These are phyloP conservation scores for Pythium myriotylum DNA, from an alignment of 352 stramenopile species.

Conservation along the genomic window DNA sequence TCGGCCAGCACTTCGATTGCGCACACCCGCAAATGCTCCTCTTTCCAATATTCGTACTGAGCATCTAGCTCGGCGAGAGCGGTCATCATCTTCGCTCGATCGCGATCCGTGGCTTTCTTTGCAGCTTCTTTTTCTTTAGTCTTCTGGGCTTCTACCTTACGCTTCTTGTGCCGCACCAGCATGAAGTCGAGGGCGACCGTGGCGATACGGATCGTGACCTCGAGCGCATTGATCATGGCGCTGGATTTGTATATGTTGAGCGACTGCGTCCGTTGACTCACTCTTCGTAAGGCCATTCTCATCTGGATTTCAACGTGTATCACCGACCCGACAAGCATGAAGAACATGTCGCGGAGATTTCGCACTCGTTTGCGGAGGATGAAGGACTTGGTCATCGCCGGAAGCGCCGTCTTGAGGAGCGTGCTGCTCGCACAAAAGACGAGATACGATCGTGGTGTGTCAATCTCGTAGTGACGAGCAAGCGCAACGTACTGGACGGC, in stretches of 20 bases:
- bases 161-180: background rate
- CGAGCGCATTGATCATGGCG: conserved; percentile 5
- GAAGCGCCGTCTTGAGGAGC: conserved; percentile 2
- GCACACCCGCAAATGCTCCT: conserved; percentile 7
- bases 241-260: background rate
- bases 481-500: conserved; percentile 5
- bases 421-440: background rate
- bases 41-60: conserved; percentile 7
- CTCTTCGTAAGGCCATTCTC: conserved; percentile 11
- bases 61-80: background rate
- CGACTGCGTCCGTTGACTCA: background rate
- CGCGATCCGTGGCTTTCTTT: too few relatives aligned
- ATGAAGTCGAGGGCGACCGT: conserved; percentile 8
- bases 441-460: background rate
- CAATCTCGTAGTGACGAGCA: background rate
- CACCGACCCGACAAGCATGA: conserved; percentile 7
- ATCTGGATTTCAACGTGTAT: conserved; percentile 18
- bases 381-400: conserved; percentile 1
- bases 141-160: background rate
- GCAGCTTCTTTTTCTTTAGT: background rate
- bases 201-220: conserved; percentile 8
- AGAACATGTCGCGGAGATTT: conserved; percentile 11
- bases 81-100: background rate
- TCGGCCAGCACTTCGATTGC: conserved; percentile 13
- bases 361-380: background rate